Conservation (phyloP, 805 yeast species). For the Metschnikowia lachancei region DNA sequence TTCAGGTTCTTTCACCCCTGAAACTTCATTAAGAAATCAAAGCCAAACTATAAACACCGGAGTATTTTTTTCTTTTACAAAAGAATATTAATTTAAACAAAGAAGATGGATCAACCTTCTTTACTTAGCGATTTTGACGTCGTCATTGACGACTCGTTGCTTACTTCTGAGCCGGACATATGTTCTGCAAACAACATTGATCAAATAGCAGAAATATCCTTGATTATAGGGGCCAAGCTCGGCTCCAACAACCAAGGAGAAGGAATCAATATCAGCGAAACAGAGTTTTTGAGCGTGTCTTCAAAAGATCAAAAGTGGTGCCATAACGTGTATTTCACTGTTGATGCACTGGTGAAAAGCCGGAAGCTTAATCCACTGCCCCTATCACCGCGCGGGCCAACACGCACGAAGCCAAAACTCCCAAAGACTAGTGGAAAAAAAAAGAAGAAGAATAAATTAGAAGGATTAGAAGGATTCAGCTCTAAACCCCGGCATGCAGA, state of each 20-base stretch:
- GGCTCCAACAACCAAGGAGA: neutral
- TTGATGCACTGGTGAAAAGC: neutral
- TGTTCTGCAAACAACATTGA: conserved; percentile 7
- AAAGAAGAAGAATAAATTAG: neutral
- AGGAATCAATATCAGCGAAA: neutral
- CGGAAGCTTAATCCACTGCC: neutral
- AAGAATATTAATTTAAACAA: neutral
- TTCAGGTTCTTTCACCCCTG: no score
- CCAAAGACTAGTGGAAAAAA: neutral
- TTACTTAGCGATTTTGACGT: conserved; percentile 7
- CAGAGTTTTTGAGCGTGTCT: no score
- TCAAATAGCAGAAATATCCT: conserved; percentile 8
- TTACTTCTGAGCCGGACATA: conserved; percentile 12
- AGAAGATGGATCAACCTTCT: neutral
- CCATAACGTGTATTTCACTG: neutral
- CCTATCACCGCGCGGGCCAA: neutral
- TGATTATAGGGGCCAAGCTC: neutral
- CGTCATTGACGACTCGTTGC: conserved; percentile 9
- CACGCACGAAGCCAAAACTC: neutral
- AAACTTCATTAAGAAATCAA: no score
- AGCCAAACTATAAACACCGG: no score
- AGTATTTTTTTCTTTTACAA: no score
- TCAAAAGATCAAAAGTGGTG: neutral
- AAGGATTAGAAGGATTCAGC: neutral
- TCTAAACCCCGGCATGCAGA: neutral